Percentiles rank a stretch among this genome's conserved stretches.
These are phyloP conservation scores for Leavenworthia alabamica DNA, from an alignment of 345 rosid species.

Conservation along the genomic window DNA sequence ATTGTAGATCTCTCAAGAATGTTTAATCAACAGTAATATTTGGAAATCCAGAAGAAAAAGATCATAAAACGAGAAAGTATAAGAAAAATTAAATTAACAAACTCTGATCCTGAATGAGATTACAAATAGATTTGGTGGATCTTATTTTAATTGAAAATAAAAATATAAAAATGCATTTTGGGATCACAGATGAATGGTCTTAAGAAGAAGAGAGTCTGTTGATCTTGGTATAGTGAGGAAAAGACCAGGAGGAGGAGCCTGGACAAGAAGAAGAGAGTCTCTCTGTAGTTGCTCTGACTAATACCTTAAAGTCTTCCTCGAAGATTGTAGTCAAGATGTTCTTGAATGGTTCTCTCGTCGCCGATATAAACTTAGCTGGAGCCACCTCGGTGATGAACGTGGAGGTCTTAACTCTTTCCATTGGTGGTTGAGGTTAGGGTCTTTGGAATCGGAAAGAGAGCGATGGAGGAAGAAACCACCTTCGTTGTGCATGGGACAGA, in stretches of 20 bases:
- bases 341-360: constrained; percentile 34
- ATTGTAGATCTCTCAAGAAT: too few relatives aligned
- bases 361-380: constrained; percentile 37
- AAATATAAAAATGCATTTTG: neutral
- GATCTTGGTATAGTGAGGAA: constrained; percentile 19
- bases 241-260: constrained; percentile 18
- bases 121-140: constrained; percentile 7
- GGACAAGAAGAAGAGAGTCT: constrained; percentile 27
- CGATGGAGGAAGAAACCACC: constrained; percentile 7
- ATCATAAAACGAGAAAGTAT: too few relatives aligned
- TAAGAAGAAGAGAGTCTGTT: constrained; percentile 16
- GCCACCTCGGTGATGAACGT: constrained; percentile 48
- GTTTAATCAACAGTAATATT: too few relatives aligned
- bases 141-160: constrained; percentile 15
- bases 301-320: constrained; percentile 38
- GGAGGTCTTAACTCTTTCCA: constrained; percentile 21
- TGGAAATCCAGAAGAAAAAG: too few relatives aligned
- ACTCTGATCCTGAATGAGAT: neutral
- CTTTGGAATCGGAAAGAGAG: neutral
- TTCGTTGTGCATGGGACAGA: constrained; percentile 16
- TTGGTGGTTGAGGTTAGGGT: neutral
- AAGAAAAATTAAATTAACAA: too few relatives aligned
- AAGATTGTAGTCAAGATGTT: constrained; percentile 40
- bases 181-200: neutral
- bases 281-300: constrained; percentile 22